Conservation (phyloP, 2,329 filamentous ascomycete genomes). For the Blastomyces parvus region DNA sequence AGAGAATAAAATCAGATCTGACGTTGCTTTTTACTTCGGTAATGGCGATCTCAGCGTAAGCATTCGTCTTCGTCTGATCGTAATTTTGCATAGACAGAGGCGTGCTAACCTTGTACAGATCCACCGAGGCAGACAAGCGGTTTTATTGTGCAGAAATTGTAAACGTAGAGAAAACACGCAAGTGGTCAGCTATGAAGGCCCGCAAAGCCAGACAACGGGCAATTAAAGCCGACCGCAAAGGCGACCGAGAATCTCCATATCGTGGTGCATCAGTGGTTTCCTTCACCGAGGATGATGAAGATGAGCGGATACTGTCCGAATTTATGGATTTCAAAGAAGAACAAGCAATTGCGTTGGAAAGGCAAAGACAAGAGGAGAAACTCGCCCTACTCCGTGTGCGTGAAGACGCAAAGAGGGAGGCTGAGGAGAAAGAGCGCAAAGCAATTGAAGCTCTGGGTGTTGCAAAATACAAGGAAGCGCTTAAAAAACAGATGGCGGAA, state of each 20-base stretch:
- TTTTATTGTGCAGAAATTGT: conserved; percentile 9
- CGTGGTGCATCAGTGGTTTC: not conserved
- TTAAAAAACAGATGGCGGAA: conserved; percentile 1
- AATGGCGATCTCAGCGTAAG: conserved; percentile 10
- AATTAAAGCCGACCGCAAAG: not conserved
- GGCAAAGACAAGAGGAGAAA: not conserved
- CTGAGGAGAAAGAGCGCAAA: conserved; percentile 1
- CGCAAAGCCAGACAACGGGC: conserved; percentile 8
- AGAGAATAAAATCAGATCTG: conserved; percentile 13
- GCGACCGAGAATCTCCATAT: not conserved
- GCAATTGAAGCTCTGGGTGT: conserved; percentile 7
- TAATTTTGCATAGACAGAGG: too few relatives aligned
- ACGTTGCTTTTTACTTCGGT: conserved; percentile 11
- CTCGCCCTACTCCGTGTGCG: not conserved
- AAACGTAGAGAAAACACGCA: conserved; percentile 3
- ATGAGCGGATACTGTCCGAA: not conserved
- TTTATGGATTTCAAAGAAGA: conserved; percentile 5
- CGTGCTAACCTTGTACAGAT: not conserved
- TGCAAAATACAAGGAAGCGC: conserved; percentile 9
- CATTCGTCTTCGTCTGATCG: too few relatives aligned
- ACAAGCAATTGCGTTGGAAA: not conserved
- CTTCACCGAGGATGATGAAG: not conserved
- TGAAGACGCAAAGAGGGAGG: conserved; percentile 3
- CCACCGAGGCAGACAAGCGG: conserved; percentile 3
- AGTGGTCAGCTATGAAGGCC: conserved; percentile 6